These are phyloP conservation scores for Amauroascus verrucosus DNA, from an alignment of 2,329 filamentous ascomycete genomes.

Conservation along the genomic window DNA sequence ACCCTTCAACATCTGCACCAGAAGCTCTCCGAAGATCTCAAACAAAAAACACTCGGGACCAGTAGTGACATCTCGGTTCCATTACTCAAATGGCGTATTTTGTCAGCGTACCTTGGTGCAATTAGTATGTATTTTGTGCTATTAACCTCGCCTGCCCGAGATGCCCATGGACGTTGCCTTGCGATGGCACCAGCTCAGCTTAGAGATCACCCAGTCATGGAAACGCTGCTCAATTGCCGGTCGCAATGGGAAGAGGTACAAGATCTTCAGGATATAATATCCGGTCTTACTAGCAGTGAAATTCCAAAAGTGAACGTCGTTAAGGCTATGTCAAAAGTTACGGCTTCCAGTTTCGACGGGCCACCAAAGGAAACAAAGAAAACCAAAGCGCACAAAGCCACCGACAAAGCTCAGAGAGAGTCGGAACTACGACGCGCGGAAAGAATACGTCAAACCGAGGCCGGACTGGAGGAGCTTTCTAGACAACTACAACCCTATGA, in stretches of 20 bases:
- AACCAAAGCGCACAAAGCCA: slow-evolving; percentile 42
- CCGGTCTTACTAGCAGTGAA: slow-evolving; percentile 16
- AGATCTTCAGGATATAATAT: slow-evolving; percentile 47
- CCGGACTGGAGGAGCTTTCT: slow-evolving; percentile 63
- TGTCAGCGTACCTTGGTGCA: slow-evolving; percentile 76
- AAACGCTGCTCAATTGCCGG: slow-evolving; percentile 66
- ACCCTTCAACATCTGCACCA: slow-evolving; percentile 55
- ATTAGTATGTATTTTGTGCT: slow-evolving; percentile 92
- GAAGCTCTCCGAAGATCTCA: slow-evolving; percentile 48
- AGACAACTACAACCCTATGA: slow-evolving; percentile 43
- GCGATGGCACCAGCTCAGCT: slow-evolving; percentile 67
- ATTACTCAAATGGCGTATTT: slow-evolving; percentile 64
- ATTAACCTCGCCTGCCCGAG: slow-evolving; percentile 66
- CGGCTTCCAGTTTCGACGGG: slow-evolving; percentile 23
- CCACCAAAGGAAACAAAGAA: slow-evolving; percentile 31
- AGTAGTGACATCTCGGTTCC: slow-evolving; percentile 39
- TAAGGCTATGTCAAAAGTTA: slow-evolving; percentile 16
- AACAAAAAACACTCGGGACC: slow-evolving; percentile 19
- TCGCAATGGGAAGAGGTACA: slow-evolving; percentile 70
- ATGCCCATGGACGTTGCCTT: slow-evolving; percentile 44
- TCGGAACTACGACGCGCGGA: slow-evolving; percentile 46
- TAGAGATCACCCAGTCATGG: slow-evolving; percentile 85
- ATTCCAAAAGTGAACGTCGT: slow-evolving; percentile 14
- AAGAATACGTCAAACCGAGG: slow-evolving; percentile 49
- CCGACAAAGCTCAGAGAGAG: slow-evolving; percentile 45